These are phyloP conservation scores for Lodderomyces beijingensis DNA, from an alignment of 1,139 yeast species.

Conservation along the genomic window DNA sequence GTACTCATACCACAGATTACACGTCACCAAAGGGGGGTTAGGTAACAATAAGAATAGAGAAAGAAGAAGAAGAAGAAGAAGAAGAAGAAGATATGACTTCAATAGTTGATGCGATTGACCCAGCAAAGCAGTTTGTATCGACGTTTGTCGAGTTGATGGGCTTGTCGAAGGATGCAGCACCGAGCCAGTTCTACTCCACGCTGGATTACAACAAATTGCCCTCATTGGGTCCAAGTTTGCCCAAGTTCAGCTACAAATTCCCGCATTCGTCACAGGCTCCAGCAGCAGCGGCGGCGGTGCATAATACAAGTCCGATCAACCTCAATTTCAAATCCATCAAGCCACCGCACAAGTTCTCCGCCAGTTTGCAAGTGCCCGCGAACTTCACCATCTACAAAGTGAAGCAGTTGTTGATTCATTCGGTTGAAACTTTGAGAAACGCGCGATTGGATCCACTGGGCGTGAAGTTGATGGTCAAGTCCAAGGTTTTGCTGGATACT, in stretches of 20 bases:
- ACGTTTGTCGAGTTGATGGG: constrained; percentile 33
- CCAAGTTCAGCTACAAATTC: constrained; percentile 24
- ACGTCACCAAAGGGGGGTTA: too few relatives aligned
- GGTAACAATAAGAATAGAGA: too few relatives aligned
- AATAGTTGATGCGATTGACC: constrained; percentile 5
- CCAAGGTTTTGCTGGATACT: constrained; percentile 42
- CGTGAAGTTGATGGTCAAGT: constrained; percentile 38
- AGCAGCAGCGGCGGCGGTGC: background rate
- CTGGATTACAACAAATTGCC: constrained; percentile 29
- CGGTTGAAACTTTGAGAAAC: constrained; percentile 19
- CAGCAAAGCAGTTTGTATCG: constrained; percentile 25
- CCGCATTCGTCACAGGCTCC: constrained; percentile 17
- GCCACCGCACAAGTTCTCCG: constrained; percentile 40
- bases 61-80: background rate
- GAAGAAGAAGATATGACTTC: constrained; percentile 3
- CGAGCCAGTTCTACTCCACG: constrained; percentile 27
- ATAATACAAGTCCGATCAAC: constrained; percentile 6
- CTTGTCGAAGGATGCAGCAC: constrained; percentile 22
- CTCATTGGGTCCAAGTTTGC: constrained; percentile 42
- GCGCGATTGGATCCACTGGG: constrained; percentile 26
- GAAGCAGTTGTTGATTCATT: constrained; percentile 28
- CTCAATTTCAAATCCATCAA: constrained; percentile 39
- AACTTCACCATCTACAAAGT: constrained; percentile 31
- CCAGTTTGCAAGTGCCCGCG: constrained; percentile 21
- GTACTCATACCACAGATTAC: too few relatives aligned